phyloP scores from a whole-genome alignment of 192 early-diverging fungal species.

The Pilobolus umbonatus region DNA sequence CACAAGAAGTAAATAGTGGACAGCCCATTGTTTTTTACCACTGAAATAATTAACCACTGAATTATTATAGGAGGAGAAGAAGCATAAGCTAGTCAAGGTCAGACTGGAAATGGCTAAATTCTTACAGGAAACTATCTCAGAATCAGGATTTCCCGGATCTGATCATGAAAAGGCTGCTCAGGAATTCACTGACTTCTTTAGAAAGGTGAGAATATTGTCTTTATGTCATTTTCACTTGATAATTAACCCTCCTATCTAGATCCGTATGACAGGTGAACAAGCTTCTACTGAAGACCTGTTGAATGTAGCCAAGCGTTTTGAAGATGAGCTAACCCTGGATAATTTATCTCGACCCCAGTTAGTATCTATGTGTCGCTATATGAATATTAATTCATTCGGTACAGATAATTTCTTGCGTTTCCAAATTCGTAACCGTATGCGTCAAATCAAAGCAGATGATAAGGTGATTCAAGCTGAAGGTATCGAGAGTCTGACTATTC shows the following conservation, averaged over 20 bases:
- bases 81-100: constrained; percentile 84
- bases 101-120: constrained; percentile 94
- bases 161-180: constrained; percentile 53
- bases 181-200: constrained; percentile 72
- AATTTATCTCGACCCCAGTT: constrained; percentile 92
- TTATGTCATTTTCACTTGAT: background rate
- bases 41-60: background rate
- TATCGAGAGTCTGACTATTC: constrained; percentile 81
- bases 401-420: constrained; percentile 94
- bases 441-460: constrained; percentile 85
- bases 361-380: constrained; percentile 91
- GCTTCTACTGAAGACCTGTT: constrained; percentile 81
- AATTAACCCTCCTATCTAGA: constrained; percentile 34
- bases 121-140: constrained; percentile 91
- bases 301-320: constrained; percentile 81
- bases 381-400: constrained; percentile 95
- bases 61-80: constrained; percentile 82
- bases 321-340: constrained; percentile 91
- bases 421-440: constrained; percentile 86
- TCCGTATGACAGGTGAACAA: constrained; percentile 76
- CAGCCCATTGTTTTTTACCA: background rate
- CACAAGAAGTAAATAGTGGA: constrained; percentile 50
- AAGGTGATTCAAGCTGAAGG: constrained; percentile 79
- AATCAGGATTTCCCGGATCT: constrained; percentile 58
- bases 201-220: constrained; percentile 48